Evolutionary conservation across 352 stramenopile genomes (phyloP).

Genomic region (Globisporangium ultimum): DNA sequence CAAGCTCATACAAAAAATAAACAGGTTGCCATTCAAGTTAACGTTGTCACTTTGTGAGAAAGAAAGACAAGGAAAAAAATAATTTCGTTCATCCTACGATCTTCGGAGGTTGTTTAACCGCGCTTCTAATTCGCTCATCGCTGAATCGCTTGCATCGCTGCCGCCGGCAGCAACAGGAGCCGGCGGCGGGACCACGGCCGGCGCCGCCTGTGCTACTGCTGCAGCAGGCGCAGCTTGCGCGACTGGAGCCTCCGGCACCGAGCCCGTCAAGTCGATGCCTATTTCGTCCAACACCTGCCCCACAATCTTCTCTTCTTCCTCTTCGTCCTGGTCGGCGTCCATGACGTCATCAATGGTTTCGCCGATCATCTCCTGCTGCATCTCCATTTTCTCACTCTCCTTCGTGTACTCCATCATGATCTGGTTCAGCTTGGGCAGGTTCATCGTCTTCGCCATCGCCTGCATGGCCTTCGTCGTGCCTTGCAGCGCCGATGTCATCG

Average conservation of each 20-base stretch:
- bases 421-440: slow-evolving; percentile 94
- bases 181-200: slow-evolving; percentile 31
- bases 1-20: slow-evolving; percentile 3
- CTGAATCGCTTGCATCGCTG: slow-evolving; percentile 55
- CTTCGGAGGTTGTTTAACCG: slow-evolving; percentile 95
- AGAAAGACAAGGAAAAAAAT: background rate
- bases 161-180: slow-evolving; percentile 55
- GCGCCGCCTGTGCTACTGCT: slow-evolving; percentile 44
- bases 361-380: slow-evolving; percentile 97
- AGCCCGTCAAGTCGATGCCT: slow-evolving; percentile 91
- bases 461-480: slow-evolving; percentile 84
- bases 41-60: too few species aligned
- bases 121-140: slow-evolving; percentile 95
- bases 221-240: slow-evolving; percentile 31
- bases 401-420: slow-evolving; percentile 99
- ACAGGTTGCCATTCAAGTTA: slow-evolving; percentile 3
- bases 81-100: slow-evolving; percentile 29
- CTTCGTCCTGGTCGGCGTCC: slow-evolving; percentile 92
- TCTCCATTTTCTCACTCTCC: slow-evolving; percentile 97
- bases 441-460: slow-evolving; percentile 93
- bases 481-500: slow-evolving; percentile 89
- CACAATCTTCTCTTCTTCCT: slow-evolving; percentile 96
- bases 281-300: slow-evolving; percentile 97
- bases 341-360: slow-evolving; percentile 97
- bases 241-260: slow-evolving; percentile 88